Evolutionary conservation across 768 basidiomycete species (phyloP).

Genomic region (Macrolepiota dolichaula): DNA sequence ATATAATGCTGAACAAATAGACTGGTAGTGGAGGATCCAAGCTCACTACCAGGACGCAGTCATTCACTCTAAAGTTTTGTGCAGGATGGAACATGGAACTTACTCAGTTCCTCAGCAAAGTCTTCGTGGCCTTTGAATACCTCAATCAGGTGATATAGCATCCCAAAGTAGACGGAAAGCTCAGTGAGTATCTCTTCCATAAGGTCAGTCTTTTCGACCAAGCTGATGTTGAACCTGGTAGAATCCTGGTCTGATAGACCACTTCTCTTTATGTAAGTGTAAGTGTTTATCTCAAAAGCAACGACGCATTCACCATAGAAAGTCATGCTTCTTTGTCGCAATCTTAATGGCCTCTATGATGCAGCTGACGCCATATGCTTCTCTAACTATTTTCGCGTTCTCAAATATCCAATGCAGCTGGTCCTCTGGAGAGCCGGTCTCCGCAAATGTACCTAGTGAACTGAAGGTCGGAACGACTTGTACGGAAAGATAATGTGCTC

Average conservation of each 20-base stretch:
- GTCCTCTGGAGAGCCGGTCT: conserved; percentile 88
- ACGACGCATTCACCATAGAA: conserved; percentile 55
- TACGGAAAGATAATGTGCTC: neutral
- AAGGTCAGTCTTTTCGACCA: conserved; percentile 70
- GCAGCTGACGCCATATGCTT: conserved; percentile 76
- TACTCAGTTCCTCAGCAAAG: conserved; percentile 96
- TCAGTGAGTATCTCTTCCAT: conserved; percentile 91
- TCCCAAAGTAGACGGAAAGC: conserved; percentile 89
- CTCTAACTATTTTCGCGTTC: conserved; percentile 83
- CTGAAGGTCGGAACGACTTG: neutral
- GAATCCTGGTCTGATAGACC: conserved; percentile 74
- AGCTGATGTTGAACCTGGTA: conserved; percentile 64
- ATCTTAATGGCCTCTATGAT: conserved; percentile 90
- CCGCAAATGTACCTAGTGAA: conserved; percentile 76
- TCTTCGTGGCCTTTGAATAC: conserved; percentile 90
- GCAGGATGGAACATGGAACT: conserved; percentile 27
- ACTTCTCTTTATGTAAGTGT: conserved; percentile 36
- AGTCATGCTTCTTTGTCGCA: conserved; percentile 82
- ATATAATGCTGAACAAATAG: conserved; percentile 88
- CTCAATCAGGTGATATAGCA: conserved; percentile 94
- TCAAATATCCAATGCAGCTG: conserved; percentile 96
- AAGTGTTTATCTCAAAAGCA: neutral
- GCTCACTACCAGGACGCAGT: conserved; percentile 60
- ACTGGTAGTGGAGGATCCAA: conserved; percentile 92
- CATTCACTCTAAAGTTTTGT: neutral